Conservation (phyloP, 441 rosid species). For the Erysimum pusillum region DNA sequence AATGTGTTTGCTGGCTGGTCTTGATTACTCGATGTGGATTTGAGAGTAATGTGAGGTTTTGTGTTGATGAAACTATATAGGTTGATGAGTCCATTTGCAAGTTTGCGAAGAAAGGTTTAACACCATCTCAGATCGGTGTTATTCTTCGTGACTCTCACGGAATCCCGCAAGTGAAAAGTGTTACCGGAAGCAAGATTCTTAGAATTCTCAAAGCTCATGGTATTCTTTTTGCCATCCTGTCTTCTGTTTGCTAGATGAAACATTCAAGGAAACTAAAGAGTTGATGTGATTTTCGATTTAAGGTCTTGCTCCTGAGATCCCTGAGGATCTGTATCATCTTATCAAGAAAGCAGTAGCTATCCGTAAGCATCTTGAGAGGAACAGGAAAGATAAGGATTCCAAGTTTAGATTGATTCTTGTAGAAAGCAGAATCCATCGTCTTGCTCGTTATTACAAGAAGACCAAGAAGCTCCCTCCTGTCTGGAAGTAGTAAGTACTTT, state of each 20-base stretch:
- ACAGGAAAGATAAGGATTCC: conserved; percentile 57
- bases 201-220: conserved; percentile 55
- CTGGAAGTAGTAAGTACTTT: conserved; percentile 53
- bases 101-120: conserved; percentile 55
- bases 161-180: conserved; percentile 54
- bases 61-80: conserved; percentile 19
- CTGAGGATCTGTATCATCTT: conserved; percentile 53
- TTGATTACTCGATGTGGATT: not conserved
- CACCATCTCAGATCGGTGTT: conserved; percentile 57
- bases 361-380: conserved; percentile 55
- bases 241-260: not conserved
- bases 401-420: conserved; percentile 56
- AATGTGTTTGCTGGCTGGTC: not conserved
- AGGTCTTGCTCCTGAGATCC: conserved; percentile 59
- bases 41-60: not conserved
- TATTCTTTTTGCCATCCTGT: not conserved
- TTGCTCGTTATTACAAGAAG: conserved; percentile 57
- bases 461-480: conserved; percentile 58
- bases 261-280: not conserved
- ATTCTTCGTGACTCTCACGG: conserved; percentile 59
- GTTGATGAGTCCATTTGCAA: conserved; percentile 47
- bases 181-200: conserved; percentile 54
- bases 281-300: not conserved
- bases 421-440: conserved; percentile 54
- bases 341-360: conserved; percentile 57